Evolutionary conservation across 169 alveolate species (phyloP).

Genomic region (Eimeria maxima): DNA sequence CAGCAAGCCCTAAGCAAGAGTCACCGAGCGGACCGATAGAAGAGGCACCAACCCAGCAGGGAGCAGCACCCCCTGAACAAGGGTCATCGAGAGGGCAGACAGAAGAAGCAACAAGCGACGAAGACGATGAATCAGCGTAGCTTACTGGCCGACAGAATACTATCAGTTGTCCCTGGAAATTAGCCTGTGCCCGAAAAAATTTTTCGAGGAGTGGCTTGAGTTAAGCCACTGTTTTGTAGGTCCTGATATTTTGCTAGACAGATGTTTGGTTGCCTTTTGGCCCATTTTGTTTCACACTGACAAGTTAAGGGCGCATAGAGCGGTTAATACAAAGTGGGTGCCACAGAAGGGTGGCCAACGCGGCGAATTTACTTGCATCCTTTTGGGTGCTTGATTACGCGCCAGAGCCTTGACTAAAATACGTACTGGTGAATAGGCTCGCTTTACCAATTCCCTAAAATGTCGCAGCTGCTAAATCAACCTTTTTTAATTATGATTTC

Average conservation of each 20-base stretch:
- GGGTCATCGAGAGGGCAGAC: neutral
- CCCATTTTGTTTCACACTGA: neutral
- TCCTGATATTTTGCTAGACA: neutral
- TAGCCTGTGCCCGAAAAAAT: neutral
- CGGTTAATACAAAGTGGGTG: neutral
- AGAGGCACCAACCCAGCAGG: neutral
- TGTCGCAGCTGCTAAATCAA: no score
- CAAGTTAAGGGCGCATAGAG: neutral
- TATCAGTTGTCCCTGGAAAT: neutral
- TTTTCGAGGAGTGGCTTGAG: neutral
- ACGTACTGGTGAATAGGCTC: neutral
- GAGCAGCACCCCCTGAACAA: neutral
- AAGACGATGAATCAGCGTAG: neutral
- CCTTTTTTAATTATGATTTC: no score
- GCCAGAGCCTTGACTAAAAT: neutral
- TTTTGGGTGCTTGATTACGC: neutral
- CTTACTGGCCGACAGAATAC: neutral
- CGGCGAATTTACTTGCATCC: neutral
- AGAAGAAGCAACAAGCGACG: neutral
- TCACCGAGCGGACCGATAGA: neutral
- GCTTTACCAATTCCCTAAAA: neutral
- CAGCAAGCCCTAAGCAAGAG: neutral
- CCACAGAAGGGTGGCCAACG: neutral
- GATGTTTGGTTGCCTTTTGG: neutral
- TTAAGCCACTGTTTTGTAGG: neutral